These are phyloP conservation scores for Tolypocladium guangdongense DNA, from an alignment of 2,329 filamentous ascomycete genomes.

Conservation along the genomic window DNA sequence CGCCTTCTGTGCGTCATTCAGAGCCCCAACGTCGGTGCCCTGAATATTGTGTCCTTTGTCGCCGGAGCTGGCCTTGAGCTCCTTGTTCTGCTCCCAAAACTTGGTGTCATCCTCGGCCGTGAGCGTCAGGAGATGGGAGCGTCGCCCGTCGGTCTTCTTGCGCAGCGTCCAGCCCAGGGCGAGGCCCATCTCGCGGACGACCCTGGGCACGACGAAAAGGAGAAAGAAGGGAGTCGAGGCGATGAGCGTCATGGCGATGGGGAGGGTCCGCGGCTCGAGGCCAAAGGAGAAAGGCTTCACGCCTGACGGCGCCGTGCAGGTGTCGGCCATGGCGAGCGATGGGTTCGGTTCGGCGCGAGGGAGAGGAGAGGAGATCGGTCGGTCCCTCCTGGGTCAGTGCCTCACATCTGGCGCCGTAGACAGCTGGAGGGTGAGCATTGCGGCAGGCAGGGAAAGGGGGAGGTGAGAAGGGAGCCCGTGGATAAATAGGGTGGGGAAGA, in stretches of 20 bases:
- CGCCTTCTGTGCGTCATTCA: slow-evolving; percentile 25
- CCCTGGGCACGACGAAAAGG: slow-evolving; percentile 14
- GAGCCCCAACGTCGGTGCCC: slow-evolving; percentile 50
- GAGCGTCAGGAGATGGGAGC: slow-evolving; percentile 42
- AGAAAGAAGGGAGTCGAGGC: slow-evolving; percentile 9
- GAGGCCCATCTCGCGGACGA: slow-evolving; percentile 24
- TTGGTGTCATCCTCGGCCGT: slow-evolving; percentile 35
- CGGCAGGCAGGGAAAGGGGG: background rate
- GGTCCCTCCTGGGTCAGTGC: background rate
- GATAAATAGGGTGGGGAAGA: background rate
- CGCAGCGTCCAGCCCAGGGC: slow-evolving; percentile 49
- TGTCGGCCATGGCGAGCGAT: slow-evolving; percentile 13
- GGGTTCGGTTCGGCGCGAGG: background rate
- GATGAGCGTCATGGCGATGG: slow-evolving; percentile 13
- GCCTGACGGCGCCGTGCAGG: slow-evolving; percentile 16
- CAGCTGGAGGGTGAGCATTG: background rate
- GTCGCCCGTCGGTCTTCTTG: slow-evolving; percentile 52
- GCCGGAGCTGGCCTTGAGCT: slow-evolving; percentile 53
- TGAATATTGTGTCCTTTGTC: slow-evolving; percentile 33
- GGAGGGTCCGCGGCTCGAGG: slow-evolving; percentile 14
- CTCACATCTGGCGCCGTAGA: background rate
- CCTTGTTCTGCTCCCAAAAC: slow-evolving; percentile 21
- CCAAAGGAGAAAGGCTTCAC: slow-evolving; percentile 16
- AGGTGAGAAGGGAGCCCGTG: background rate
- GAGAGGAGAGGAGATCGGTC: too few relatives aligned